phyloP scores from a whole-genome alignment of 169 alveolate species.

The Cryptosporidium tyzzeri region DNA sequence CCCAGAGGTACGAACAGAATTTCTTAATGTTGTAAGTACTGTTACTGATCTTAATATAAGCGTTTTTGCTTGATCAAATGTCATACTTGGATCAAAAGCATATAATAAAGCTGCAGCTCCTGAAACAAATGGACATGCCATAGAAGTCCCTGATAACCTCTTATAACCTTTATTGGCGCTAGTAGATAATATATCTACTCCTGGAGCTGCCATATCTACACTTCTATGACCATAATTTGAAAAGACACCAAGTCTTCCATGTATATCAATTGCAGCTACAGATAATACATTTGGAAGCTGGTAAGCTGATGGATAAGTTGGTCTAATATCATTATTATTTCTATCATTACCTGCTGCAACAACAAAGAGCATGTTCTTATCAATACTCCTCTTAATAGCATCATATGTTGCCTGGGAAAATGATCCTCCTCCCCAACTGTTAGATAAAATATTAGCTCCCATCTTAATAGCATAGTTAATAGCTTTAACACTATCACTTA shows the following conservation, averaged over 20 bases:
- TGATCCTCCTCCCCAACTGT: constrained; percentile 86
- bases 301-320: constrained; percentile 78
- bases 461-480: constrained; percentile 80
- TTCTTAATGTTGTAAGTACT: constrained; percentile 16
- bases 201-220: constrained; percentile 84
- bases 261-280: constrained; percentile 79
- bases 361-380: constrained; percentile 79
- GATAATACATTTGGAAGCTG: constrained; percentile 73
- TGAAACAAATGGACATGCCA: constrained; percentile 83
- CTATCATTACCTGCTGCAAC: constrained; percentile 84
- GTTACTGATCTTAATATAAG: constrained; percentile 54
- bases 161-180: constrained; percentile 71
- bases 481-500: constrained; percentile 81
- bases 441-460: constrained; percentile 82
- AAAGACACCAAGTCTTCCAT: constrained; percentile 80
- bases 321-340: constrained; percentile 78
- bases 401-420: constrained; percentile 80
- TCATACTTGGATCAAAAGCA: constrained; percentile 57
- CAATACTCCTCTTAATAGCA: constrained; percentile 79
- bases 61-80: constrained; percentile 62
- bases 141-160: constrained; percentile 79
- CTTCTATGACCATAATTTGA: constrained; percentile 80
- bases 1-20: constrained; percentile 63
- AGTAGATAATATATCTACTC: constrained; percentile 80
- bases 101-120: constrained; percentile 77